Conservation (phyloP, 2,329 filamentous ascomycete species). For the Aspergillus versicolor region DNA sequence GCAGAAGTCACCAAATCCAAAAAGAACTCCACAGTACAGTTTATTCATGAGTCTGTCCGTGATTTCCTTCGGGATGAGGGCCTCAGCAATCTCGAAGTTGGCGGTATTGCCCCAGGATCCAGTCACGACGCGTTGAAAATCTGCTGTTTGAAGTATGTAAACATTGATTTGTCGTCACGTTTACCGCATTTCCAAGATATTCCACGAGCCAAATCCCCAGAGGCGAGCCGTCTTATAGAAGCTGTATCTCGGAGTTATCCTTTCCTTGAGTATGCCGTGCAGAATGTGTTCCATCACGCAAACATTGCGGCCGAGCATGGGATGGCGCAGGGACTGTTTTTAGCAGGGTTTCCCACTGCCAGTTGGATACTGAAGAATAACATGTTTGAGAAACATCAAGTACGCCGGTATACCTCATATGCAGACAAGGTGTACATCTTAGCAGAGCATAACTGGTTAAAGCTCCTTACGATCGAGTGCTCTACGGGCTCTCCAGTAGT, state of each 20-base stretch:
- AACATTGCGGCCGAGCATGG: constrained; percentile 22
- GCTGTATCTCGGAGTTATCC: constrained; percentile 1
- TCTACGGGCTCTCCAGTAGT: not conserved
- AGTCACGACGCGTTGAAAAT: constrained; percentile 47
- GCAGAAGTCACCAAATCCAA: constrained; percentile 27
- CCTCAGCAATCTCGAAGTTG: constrained; percentile 31
- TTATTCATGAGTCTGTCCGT: constrained; percentile 39
- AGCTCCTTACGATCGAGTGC: constrained; percentile 9
- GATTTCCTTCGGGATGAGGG: constrained; percentile 33
- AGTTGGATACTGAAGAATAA: constrained; percentile 35
- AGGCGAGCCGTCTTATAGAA: not conserved
- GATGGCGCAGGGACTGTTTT: constrained; percentile 22
- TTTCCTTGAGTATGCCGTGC: constrained; percentile 42
- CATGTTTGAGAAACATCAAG: constrained; percentile 31
- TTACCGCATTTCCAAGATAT: not conserved
- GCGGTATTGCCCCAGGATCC: constrained; percentile 22
- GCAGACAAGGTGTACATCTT: constrained; percentile 18
- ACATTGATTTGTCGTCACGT: not conserved
- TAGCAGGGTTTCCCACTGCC: constrained; percentile 24
- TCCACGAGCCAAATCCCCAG: not conserved
- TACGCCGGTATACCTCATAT: constrained; percentile 22
- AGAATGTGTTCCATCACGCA: constrained; percentile 30
- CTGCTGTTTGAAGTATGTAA: constrained; percentile 17
- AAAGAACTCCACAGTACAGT: constrained; percentile 26
- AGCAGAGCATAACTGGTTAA: constrained; percentile 13